Evolutionary conservation across 805 yeast species (phyloP), one percentile per base, ranked within the genome.

Genomic region (Yarrowia sp.): DNA sequence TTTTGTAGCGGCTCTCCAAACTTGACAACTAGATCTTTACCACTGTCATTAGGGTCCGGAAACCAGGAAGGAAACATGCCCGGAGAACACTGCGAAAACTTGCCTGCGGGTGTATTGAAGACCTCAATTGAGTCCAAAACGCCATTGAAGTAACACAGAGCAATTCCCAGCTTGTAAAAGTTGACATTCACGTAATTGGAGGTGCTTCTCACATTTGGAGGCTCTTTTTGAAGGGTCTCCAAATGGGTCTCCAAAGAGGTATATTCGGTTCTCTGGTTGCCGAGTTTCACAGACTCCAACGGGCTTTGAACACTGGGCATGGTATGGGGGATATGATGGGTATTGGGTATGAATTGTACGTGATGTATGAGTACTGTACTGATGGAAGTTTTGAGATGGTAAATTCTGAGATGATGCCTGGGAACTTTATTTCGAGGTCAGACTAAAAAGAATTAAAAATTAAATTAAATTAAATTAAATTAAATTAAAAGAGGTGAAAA

Each of bases 1-100:
- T 79, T 79, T 56, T 77, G 78, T 14, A 66, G 12, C 0, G 82
- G 82, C 64, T 79, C 82, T 0, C 81, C 81, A 62, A 76, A 73
- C 40, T 21, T 66, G 21, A 69, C 70, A 4, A 79, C 75, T 3
- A 79, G 63, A 2, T 69, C 67, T 56, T 68, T 70, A 1, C 77
- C 81, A 0, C 76, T 75, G 4, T 67, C 54, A 1, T 59, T 52
- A 0, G 65, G 67, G 1, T 70, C 68, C 0, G 77, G 76, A 2
- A 71, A 43, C 9, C 63, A 19, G 1, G 28, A 10, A 1, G 66
- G 65, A 3, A 49, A 48, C 1, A 71, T 70, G 0, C 66, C 17
- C 1, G 43, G 49, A 41, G 51, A 30, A 32, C 49, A 41, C 24
- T 28, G 51, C 16, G 49, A 41, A 32, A 58, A 58, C 38, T 67